Evolutionary conservation across 2,329 filamentous ascomycete genomes (phyloP).

Genomic region (Nemania sp.): DNA sequence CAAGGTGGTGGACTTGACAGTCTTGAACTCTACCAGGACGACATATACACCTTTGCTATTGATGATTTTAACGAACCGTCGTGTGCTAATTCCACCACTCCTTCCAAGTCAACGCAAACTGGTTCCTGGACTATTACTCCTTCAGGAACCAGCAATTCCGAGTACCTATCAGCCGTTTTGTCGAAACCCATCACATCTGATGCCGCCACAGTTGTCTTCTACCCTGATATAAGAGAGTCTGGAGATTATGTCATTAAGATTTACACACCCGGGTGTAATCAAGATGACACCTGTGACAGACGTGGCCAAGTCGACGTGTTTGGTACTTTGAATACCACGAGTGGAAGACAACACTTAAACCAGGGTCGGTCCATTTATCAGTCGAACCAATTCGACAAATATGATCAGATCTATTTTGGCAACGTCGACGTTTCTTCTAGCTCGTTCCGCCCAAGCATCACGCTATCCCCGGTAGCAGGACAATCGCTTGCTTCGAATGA

Average conservation of each 20-base stretch:
- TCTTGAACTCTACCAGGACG: conserved; percentile 87
- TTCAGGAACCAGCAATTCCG: conserved; percentile 75
- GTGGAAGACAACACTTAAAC: conserved; percentile 54
- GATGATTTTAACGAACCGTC: conserved; percentile 88
- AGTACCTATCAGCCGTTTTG: conserved; percentile 80
- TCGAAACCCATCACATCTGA: conserved; percentile 66
- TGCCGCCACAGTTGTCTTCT: conserved; percentile 78
- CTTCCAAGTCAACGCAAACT: conserved; percentile 75
- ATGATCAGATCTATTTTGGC: conserved; percentile 90
- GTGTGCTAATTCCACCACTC: conserved; percentile 74
- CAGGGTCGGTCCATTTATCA: conserved; percentile 79
- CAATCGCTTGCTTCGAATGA: conserved; percentile 66
- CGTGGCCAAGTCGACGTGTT: conserved; percentile 88
- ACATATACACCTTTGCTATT: conserved; percentile 87
- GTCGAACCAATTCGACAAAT: conserved; percentile 97
- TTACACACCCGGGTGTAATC: conserved; percentile 90
- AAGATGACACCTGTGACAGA: conserved; percentile 79
- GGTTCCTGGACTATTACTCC: conserved; percentile 80
- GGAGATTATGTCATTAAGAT: conserved; percentile 93
- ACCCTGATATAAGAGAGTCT: conserved; percentile 85
- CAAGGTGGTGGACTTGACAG: conserved; percentile 85
- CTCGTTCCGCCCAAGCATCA: conserved; percentile 84
- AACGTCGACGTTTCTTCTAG: conserved; percentile 79
- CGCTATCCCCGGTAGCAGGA: conserved; percentile 74
- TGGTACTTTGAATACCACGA: conserved; percentile 70